Evolutionary conservation across 1,139 yeast genomes (phyloP).

Genomic region (Diutina pseudorugosa): DNA sequence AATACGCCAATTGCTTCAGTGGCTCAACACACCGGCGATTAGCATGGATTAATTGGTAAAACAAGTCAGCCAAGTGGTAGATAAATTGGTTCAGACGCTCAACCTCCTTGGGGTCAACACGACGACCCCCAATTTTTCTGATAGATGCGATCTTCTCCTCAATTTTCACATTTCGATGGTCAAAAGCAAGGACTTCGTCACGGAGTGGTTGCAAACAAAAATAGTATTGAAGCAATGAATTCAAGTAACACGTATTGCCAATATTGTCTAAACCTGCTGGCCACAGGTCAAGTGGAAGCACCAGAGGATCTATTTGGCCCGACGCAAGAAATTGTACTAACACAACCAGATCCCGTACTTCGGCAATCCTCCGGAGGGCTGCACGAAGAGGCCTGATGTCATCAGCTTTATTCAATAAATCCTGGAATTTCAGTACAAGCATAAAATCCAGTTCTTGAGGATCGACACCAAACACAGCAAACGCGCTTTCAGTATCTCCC

Average conservation of each 20-base stretch:
- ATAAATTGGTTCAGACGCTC: constrained; percentile 75
- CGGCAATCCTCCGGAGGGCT: constrained; percentile 38
- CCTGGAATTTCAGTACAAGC: constrained; percentile 43
- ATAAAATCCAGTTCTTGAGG: constrained; percentile 42
- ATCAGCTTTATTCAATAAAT: constrained; percentile 12
- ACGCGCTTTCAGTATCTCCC: constrained; percentile 22
- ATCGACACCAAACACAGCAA: constrained; percentile 29
- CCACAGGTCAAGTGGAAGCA: constrained; percentile 55
- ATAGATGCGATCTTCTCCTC: constrained; percentile 9
- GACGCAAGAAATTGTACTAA: background rate
- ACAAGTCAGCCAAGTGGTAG: constrained; percentile 56
- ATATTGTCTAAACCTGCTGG: constrained; percentile 90
- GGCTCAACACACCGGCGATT: constrained; percentile 63
- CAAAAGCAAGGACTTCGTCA: constrained; percentile 47
- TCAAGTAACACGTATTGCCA: constrained; percentile 91
- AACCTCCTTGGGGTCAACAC: constrained; percentile 60
- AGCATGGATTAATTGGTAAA: constrained; percentile 56
- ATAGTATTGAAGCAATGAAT: constrained; percentile 80
- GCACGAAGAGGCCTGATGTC: constrained; percentile 39
- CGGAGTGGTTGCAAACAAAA: constrained; percentile 78
- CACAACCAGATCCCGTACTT: constrained; percentile 8
- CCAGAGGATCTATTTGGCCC: constrained; percentile 10
- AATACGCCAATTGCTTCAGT: constrained; percentile 69
- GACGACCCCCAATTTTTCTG: constrained; percentile 79
- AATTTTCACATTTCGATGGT: constrained; percentile 8